Conservation (phyloP, 805 yeast species). For the Schizosaccharomyces lindneri region DNA sequence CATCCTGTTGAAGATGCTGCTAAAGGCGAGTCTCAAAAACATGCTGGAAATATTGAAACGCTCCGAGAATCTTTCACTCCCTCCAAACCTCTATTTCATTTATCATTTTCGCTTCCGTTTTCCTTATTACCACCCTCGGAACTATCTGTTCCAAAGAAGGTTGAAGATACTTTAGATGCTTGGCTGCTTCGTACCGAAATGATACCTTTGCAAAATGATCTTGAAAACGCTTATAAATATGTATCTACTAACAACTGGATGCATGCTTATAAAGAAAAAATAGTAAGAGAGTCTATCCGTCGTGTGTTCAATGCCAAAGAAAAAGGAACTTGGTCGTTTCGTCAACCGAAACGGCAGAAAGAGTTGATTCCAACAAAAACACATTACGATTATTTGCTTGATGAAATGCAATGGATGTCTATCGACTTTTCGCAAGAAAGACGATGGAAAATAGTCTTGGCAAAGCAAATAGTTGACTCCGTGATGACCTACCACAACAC, state of each 20-base stretch:
- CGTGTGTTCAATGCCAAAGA: slow-evolving; percentile 77
- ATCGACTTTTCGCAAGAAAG: slow-evolving; percentile 47
- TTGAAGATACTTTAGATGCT: background rate
- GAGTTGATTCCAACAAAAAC: slow-evolving; percentile 36
- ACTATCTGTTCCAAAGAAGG: background rate
- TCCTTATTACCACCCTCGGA: background rate
- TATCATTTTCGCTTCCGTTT: background rate
- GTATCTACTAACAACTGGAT: slow-evolving; percentile 68
- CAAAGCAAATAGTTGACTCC: slow-evolving; percentile 45
- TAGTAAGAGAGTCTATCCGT: slow-evolving; percentile 67
- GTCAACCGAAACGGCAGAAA: slow-evolving; percentile 49
- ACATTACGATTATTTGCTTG: slow-evolving; percentile 50
- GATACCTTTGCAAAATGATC: background rate
- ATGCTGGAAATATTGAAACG: too few species aligned
- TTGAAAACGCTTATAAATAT: slow-evolving; percentile 40
- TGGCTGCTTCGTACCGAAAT: background rate
- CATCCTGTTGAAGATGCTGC: too few species aligned
- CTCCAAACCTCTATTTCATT: background rate
- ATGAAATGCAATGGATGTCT: slow-evolving; percentile 69
- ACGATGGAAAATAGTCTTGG: slow-evolving; percentile 44
- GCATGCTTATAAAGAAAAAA: slow-evolving; percentile 67
- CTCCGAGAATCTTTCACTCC: background rate
- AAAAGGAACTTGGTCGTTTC: slow-evolving; percentile 68
- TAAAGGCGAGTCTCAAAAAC: too few species aligned
- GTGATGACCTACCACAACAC: slow-evolving; percentile 33